Evolutionary conservation across 23 red algal species (phyloP).

Genomic region (Gracilariopsis chorda): DNA sequence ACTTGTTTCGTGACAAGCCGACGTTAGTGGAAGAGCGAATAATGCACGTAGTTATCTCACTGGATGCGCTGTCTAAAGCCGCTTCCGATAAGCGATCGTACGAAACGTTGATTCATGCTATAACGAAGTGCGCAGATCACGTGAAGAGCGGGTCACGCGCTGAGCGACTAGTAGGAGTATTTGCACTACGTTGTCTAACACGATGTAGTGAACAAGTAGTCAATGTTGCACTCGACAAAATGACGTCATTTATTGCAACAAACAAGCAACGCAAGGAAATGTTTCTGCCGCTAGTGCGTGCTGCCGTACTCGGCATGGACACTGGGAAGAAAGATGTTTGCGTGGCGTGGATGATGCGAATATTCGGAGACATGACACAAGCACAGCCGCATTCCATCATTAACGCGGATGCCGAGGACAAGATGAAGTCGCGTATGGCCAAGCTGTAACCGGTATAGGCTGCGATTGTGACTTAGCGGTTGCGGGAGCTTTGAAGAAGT

Average conservation of each 20-base stretch:
- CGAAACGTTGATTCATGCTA: background rate
- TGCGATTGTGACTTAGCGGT: too few species aligned
- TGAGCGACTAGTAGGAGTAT: background rate
- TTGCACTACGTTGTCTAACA: background rate
- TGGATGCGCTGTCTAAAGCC: background rate
- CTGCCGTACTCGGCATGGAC: constrained; percentile 8
- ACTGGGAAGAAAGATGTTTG: constrained; percentile 25
- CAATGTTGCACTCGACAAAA: constrained; percentile 15
- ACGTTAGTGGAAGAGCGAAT: background rate
- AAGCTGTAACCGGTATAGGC: too few species aligned
- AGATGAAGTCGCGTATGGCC: too few species aligned
- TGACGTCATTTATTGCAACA: constrained; percentile 23
- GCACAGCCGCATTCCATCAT: too few species aligned
- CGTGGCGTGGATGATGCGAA: constrained; percentile 9
- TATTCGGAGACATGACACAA: constrained; percentile 6
- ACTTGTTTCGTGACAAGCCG: background rate
- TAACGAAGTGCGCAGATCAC: background rate
- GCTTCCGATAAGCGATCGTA: background rate
- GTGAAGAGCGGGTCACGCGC: background rate
- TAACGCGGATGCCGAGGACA: too few species aligned
- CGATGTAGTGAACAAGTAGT: constrained; percentile 11
- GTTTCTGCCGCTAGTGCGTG: constrained; percentile 10
- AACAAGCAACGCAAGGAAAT: background rate
- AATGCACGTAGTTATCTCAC: background rate
- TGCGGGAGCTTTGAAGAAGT: too few species aligned